Evolutionary conservation across 139 green algal species (phyloP).

Genomic region (Micractinium sp.): DNA sequence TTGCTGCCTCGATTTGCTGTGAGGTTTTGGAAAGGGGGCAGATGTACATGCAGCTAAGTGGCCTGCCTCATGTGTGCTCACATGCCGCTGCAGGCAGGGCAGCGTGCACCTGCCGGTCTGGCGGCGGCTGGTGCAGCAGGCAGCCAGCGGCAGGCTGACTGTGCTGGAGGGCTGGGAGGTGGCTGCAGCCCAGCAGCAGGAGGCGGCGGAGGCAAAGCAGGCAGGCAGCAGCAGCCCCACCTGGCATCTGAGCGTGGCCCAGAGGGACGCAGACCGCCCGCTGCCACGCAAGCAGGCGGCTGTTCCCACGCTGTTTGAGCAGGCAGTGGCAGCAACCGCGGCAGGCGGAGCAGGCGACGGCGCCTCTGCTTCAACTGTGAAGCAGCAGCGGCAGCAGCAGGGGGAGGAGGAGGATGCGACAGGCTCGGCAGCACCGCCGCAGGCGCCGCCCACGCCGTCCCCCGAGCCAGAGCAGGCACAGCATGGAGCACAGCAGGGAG

Average conservation of each 20-base stretch:
- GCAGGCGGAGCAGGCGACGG: not conserved
- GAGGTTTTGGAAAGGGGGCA: too few species aligned
- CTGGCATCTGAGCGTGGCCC: not conserved
- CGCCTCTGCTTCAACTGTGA: not conserved
- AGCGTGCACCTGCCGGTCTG: conserved; percentile 32
- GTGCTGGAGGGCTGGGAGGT: conserved; percentile 35
- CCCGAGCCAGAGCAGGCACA: not conserved
- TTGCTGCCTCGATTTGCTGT: too few species aligned
- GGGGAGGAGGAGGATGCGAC: not conserved
- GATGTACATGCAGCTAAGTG: too few species aligned
- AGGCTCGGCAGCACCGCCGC: not conserved
- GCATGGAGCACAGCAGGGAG: not conserved
- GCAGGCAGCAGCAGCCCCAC: not conserved
- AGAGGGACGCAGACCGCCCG: not conserved
- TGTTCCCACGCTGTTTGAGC: conserved; percentile 5
- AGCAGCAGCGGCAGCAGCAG: not conserved
- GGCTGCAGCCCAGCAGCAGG: not conserved
- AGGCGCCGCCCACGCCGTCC: not conserved
- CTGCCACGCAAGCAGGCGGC: not conserved
- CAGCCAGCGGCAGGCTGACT: not conserved
- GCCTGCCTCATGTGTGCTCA: not conserved
- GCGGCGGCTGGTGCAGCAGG: conserved; percentile 16
- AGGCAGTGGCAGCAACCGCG: not conserved
- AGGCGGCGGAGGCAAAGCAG: not conserved
- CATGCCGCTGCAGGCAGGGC: conserved; percentile 20